phyloP scores from a whole-genome alignment of 805 yeast genomes.

The Ogataea kodamae region DNA sequence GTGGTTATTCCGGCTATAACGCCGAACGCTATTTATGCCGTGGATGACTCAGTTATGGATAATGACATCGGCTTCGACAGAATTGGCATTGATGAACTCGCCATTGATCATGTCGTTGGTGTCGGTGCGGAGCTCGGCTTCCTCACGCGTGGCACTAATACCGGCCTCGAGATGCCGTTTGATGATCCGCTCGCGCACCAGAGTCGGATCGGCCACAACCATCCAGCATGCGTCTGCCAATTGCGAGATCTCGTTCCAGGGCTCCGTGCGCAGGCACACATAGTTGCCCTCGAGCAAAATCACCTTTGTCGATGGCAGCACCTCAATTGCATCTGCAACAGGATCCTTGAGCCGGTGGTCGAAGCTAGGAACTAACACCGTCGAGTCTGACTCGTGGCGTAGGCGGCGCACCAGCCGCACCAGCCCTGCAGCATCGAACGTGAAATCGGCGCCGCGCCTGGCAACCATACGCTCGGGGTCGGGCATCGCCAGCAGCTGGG shows the following conservation, averaged over 20 bases:
- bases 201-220: slow-evolving; percentile 25
- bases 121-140: slow-evolving; percentile 37
- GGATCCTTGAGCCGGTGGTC: slow-evolving; percentile 42
- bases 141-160: slow-evolving; percentile 29
- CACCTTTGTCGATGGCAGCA: slow-evolving; percentile 28
- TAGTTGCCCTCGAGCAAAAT: slow-evolving; percentile 42
- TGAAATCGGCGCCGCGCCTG: slow-evolving; percentile 49
- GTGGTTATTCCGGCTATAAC: too few relatives aligned
- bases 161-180: slow-evolving; percentile 39
- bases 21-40: too few relatives aligned
- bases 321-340: slow-evolving; percentile 32
- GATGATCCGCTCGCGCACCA: slow-evolving; percentile 32
- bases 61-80: slow-evolving; percentile 32
- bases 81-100: slow-evolving; percentile 11
- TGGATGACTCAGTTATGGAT: slow-evolving; percentile 12
- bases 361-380: slow-evolving; percentile 34
- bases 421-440: slow-evolving; percentile 36
- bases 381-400: slow-evolving; percentile 3
- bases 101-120: slow-evolving; percentile 41
- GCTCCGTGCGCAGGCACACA: slow-evolving; percentile 33
- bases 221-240: slow-evolving; percentile 36
- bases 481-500: slow-evolving; percentile 25
- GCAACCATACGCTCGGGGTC: slow-evolving; percentile 37
- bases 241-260: slow-evolving; percentile 33
- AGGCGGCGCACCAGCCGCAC: slow-evolving; percentile 22